Evolutionary conservation across 2,329 filamentous ascomycete genomes (phyloP), one percentile per base, ranked within the genome.

Genomic region (Thelonectria blattea): DNA sequence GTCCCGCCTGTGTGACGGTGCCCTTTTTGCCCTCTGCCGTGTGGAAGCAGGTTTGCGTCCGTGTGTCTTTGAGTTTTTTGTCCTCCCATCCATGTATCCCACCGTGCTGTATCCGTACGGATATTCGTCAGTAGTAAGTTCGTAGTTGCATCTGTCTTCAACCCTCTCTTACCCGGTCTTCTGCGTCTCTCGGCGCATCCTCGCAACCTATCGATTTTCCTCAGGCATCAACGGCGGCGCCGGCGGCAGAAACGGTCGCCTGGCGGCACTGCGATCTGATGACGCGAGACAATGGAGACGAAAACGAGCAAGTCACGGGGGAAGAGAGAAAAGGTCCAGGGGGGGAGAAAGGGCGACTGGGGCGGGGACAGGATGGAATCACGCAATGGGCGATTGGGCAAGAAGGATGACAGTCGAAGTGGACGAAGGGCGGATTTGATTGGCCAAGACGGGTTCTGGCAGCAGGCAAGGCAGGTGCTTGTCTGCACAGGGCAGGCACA

Each of bases 161-260:
- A 12, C 14, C 5, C 27, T 48, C n/a, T 17, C 12, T 34, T 6
- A 5, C 17, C 30, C 17, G 24, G 22, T n/a, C 43, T n/a, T 15
- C 22, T 27, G 43, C 12, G 15, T 14, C 11, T 18, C 39, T 17
- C 4, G 20, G 18, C 18, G 43, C 18, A 55, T 30, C 14, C 41
- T 34, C 37, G 45, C 51, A 39, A 37, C 34, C 34, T 37, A 37
- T 37, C 34, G 34, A 37, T 37, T 11, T n/a, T 11, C 12, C 12
- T 11, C 34, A 37, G 34, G 34, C 11, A 37, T 45, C 30, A 41
- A 45, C 48, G 49, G 41, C 45, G 32, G 42, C 41, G 58, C 30
- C 32, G 47, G 58, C 48, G 52, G 48, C 58, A 52, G 52, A 56
- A 60, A 56, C 58, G 52, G 48, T 52, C 42, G 52, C 22, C 22